Evolutionary conservation across 2,329 filamentous ascomycete species (phyloP), one percentile per base, ranked within the genome.

Genomic region (Exophiala phaeomuriformis): DNA sequence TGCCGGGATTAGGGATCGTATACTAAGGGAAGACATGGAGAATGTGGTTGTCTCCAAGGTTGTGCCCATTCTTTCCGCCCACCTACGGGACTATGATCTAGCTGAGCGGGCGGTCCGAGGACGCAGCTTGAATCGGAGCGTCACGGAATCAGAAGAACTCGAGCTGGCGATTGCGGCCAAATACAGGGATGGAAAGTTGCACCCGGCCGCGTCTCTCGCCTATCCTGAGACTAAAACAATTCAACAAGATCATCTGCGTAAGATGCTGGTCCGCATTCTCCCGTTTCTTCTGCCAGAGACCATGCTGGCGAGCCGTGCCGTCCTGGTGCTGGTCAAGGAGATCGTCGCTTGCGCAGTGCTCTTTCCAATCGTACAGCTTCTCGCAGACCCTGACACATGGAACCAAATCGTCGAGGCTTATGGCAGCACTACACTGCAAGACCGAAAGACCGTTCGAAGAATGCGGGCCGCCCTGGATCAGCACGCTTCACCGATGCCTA

Each of bases 61-160:
- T 44, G 84, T 96, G 37, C 94, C 94, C 8, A 83, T 97, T 54
- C 69, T 98, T 61, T 97, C 91, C 31, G 78, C 82, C 6, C 93
- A 98, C 69, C 82, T 98, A 64, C 87, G 82, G 61, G 88, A 95
- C 61, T 95, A 95, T 63, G 88, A 90, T 68, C 84, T 93, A 60
- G 93, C 93, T 0, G 93, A 98, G 72, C 81, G 86, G 53, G 80
- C 83, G 5, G 88, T 98, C 7, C 81, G 91, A 50, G 94, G 94
- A 8, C 86, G 84, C 67, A 88, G 95, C 69, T 75, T 97, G 52
- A 93, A 90, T 63, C 83, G 88, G 49, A 90, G 85, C 60, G 84
- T 98, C 51, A 97, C 94, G 2, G 93, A 98, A 71, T 95, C 90
- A 0, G 91, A 96, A 66, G 93, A 98, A 76, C 75, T 98, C 64